Base-by-base conservation (phyloP, 2,329 filamentous ascomycete species). In the Alternaria brassicicola region DNA sequence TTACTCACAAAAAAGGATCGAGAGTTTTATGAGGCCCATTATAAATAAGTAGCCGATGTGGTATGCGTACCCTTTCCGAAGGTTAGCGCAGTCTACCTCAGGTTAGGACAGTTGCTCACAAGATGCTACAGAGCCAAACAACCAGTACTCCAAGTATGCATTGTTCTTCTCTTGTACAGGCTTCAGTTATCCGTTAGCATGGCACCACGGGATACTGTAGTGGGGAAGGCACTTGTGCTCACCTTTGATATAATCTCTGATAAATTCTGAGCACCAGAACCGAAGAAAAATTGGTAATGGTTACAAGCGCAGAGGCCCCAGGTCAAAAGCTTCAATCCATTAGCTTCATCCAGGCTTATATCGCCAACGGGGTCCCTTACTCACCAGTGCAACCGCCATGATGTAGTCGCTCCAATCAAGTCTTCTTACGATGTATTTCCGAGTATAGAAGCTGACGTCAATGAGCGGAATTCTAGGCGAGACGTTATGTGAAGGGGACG, bases 261-360 rank as follows among this genome's bases (percentile, higher is more conserved):
- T 19, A 17, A 19, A 19, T 5, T 21, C 25, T 57, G 62, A 21
- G 59, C 36, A 12, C 70, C 72, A 19, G 68, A 62, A 13, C 71
- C 69, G 42, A 61, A 72, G 1, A 57, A n/a, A 0, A 72, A 21
- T 46, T 75, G 72, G 41, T 63, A 75, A 43, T 68, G 58, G 39
- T 73, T 75, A 50, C 67, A 65, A 7, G 65, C 63, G 31, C 67
- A 71, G 8, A 73, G 50, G 6, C 59, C 71, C 72, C 71, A 75
- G 7, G 70, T 71, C 28, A 51, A 65, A 8, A 73, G 31, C 69
- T 69, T 25, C 10, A 6, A 17, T 25, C 42, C 23, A 39, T 53
- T 26, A 48, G n/a, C 48, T 21, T 10, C 6, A 3, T 38, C 17
- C 17, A 38, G 10, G 17, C 17, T 7, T 19, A 9, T 13, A 12